A percentile compares a stretch with the other conserved stretches of the same genome.
These are phyloP conservation scores for Fusarium sambucinum DNA, from an alignment of 2,329 filamentous ascomycete genomes.

Conservation along the genomic window DNA sequence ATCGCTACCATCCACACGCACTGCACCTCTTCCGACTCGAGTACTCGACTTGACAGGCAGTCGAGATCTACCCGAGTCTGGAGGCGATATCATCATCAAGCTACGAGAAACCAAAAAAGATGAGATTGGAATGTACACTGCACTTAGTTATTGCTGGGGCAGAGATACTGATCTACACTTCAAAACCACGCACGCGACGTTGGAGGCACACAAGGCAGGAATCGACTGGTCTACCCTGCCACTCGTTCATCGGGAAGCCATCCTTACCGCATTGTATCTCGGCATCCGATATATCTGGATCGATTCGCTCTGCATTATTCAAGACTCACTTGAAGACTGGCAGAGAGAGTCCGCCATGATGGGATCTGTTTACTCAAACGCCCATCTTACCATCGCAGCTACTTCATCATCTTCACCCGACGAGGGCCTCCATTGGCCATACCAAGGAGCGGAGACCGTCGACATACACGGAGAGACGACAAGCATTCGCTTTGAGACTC, in stretches of 20 bases:
- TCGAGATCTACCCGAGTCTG: neutral
- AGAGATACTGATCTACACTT: neutral
- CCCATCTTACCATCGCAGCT: slow-evolving; percentile 1
- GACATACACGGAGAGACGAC: neutral
- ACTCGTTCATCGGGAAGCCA: neutral
- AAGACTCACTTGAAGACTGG: slow-evolving; percentile 23
- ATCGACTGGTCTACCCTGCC: neutral
- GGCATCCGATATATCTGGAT: slow-evolving; percentile 17
- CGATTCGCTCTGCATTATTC: slow-evolving; percentile 13
- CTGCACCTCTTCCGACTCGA: neutral
- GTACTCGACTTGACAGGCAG: slow-evolving; percentile 2
- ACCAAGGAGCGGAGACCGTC: neutral
- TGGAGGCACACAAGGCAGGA: neutral
- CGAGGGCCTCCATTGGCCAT: slow-evolving; percentile 7
- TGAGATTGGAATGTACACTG: neutral
- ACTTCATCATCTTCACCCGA: slow-evolving; percentile 5
- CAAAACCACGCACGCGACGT: neutral
- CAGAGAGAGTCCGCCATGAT: slow-evolving; percentile 4
- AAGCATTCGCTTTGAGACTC: neutral
- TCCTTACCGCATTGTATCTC: neutral
- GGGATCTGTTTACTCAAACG: neutral
- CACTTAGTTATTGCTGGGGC: slow-evolving; percentile 25
- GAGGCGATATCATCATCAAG: neutral
- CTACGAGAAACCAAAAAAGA: neutral
- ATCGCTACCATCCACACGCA: neutral